Conservation (phyloP, 2,329 filamentous ascomycete genomes). For the Colletotrichum ledebouriae region DNA sequence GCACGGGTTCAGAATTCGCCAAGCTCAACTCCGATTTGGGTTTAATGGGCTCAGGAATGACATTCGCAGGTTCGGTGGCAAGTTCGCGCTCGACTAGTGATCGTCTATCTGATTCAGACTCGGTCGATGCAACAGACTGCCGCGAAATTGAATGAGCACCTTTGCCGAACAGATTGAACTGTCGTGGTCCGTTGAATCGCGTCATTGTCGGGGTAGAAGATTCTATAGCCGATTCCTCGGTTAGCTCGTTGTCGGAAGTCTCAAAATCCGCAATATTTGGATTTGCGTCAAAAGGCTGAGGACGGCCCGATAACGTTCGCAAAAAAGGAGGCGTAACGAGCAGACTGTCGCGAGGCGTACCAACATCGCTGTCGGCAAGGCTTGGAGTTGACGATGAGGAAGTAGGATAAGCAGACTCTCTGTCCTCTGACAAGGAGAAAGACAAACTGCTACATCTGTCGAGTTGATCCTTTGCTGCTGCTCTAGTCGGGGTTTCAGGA, state of each 20-base stretch:
- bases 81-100: constrained; percentile 23
- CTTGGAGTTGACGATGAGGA: constrained; percentile 45
- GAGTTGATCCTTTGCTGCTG: constrained; percentile 18
- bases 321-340: constrained; percentile 44
- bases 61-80: constrained; percentile 9
- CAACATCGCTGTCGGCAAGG: constrained; percentile 42
- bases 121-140: constrained; percentile 30
- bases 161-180: constrained; percentile 38
- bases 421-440: constrained; percentile 38
- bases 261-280: constrained; percentile 37
- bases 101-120: constrained; percentile 27
- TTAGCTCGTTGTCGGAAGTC: constrained; percentile 38
- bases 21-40: background rate
- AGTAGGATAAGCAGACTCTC: constrained; percentile 37
- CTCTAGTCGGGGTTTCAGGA: constrained; percentile 41
- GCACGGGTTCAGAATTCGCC: background rate
- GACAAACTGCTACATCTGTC: constrained; percentile 29
- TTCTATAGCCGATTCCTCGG: constrained; percentile 29
- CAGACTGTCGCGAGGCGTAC: constrained; percentile 44
- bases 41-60: background rate
- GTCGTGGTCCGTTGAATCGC: constrained; percentile 37
- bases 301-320: constrained; percentile 36
- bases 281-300: constrained; percentile 34
- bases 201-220: constrained; percentile 37
- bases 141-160: constrained; percentile 34